phyloP scores from a whole-genome alignment of 2,329 filamentous ascomycete species.

The Aspergillus chevalieri region DNA sequence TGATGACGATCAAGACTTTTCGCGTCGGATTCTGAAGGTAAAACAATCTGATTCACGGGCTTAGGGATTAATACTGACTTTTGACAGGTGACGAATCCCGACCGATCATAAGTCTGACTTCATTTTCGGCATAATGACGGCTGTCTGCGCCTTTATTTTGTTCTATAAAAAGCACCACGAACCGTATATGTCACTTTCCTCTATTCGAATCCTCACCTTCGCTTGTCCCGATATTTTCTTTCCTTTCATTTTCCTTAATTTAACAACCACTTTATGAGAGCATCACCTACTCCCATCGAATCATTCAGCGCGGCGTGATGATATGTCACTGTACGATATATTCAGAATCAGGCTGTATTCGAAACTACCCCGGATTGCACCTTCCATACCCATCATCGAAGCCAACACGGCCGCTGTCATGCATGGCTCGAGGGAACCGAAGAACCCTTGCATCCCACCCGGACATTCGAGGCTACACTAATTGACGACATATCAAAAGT shows the following conservation, averaged over 20 bases:
- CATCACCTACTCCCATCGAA: slow-evolving; percentile 12
- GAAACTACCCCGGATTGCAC: too few species aligned
- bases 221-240: slow-evolving; percentile 6
- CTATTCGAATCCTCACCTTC: slow-evolving; percentile 5
- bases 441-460: slow-evolving; percentile 1
- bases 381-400: too few species aligned
- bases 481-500: background rate
- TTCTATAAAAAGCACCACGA: slow-evolving; percentile 12
- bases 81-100: slow-evolving; percentile 28
- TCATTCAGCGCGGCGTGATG: slow-evolving; percentile 24
- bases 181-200: slow-evolving; percentile 8
- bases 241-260: background rate
- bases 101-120: slow-evolving; percentile 17
- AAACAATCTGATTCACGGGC: background rate
- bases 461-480: background rate
- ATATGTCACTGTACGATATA: slow-evolving; percentile 17
- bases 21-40: slow-evolving; percentile 90
- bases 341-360: background rate
- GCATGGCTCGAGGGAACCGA: background rate
- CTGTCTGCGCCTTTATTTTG: slow-evolving; percentile 2
- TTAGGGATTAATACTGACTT: slow-evolving; percentile 1
- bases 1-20: slow-evolving; percentile 95
- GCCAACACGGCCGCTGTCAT: background rate
- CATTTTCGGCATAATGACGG: background rate
- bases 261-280: slow-evolving; percentile 10